phyloP scores from a whole-genome alignment of 495 filamentous ascomycete species.

The Aspergillus asperescens region DNA sequence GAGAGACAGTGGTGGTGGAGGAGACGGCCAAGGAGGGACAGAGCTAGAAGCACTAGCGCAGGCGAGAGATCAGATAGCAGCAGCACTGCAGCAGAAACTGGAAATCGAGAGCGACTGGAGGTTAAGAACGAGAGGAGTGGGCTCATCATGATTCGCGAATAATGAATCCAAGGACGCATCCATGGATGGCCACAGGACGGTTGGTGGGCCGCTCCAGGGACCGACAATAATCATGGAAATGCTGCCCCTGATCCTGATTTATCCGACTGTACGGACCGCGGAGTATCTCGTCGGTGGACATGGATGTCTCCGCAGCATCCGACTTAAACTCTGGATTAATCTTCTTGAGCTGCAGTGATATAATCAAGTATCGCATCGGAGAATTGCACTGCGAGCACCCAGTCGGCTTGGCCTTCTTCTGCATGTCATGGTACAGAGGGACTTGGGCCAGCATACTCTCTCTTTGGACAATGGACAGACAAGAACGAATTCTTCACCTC shows the following conservation, averaged over 20 bases:
- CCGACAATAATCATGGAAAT: background rate
- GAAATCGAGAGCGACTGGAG: no score
- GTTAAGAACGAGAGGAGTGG: no score
- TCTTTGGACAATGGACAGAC: no score
- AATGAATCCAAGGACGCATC: background rate
- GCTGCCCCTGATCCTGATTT: background rate
- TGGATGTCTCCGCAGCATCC: no score
- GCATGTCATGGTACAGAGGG: constrained; percentile 3
- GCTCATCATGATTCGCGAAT: no score
- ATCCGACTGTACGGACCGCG: no score
- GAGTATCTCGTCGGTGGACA: no score
- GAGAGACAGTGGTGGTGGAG: background rate
- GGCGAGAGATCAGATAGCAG: no score
- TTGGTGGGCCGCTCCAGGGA: constrained; percentile 4
- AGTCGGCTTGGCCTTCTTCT: background rate
- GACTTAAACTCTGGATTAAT: background rate
- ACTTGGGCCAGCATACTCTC: no score
- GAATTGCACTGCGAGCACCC: background rate
- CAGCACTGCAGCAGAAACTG: no score
- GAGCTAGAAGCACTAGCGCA: background rate
- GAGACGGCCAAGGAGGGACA: background rate
- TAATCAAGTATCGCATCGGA: background rate
- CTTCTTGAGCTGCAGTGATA: background rate
- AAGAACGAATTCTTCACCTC: no score
- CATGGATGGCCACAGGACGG: background rate